These are phyloP conservation scores for Acrodontium crateriforme DNA, from an alignment of 2,329 filamentous ascomycete genomes.

Conservation along the genomic window DNA sequence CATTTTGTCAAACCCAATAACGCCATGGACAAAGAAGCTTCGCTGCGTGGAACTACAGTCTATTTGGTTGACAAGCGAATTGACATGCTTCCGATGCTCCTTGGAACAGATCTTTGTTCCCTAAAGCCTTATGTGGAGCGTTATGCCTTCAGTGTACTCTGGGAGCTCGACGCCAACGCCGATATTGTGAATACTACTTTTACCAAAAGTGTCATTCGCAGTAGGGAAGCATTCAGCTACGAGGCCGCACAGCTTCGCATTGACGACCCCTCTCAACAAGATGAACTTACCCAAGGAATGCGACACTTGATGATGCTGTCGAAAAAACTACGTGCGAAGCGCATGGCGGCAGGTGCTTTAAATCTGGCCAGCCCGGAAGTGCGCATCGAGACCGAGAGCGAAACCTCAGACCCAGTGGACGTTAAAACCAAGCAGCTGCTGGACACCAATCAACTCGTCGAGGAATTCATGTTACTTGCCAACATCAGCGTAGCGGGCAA, in stretches of 20 bases:
- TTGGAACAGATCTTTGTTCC: constrained; percentile 92
- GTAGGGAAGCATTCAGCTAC: constrained; percentile 93
- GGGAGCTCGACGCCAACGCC: constrained; percentile 77
- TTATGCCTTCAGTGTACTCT: constrained; percentile 38
- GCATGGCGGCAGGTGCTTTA: constrained; percentile 87
- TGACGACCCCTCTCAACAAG: constrained; percentile 74
- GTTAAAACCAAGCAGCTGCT: constrained; percentile 90
- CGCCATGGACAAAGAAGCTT: constrained; percentile 92
- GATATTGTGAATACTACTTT: constrained; percentile 77
- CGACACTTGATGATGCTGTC: constrained; percentile 74
- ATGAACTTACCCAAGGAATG: constrained; percentile 84
- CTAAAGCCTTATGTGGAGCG: constrained; percentile 94
- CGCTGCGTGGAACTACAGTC: constrained; percentile 85
- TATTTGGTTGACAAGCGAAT: constrained; percentile 98
- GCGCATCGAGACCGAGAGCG: constrained; percentile 85
- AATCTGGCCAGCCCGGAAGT: constrained; percentile 97
- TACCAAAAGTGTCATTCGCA: constrained; percentile 96
- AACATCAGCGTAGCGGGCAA: constrained; percentile 87
- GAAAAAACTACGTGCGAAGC: constrained; percentile 85
- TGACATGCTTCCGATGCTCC: constrained; percentile 94
- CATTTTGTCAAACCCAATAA: constrained; percentile 96
- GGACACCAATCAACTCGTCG: constrained; percentile 92
- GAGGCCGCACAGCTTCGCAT: constrained; percentile 90
- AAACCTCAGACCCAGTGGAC: constrained; percentile 90
- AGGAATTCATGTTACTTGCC: constrained; percentile 98